Percentiles rank a stretch among this genome's conserved stretches.
Evolutionary conservation across 768 basidiomycete genomes (phyloP).

Genomic region (Termitomyces sp.): DNA sequence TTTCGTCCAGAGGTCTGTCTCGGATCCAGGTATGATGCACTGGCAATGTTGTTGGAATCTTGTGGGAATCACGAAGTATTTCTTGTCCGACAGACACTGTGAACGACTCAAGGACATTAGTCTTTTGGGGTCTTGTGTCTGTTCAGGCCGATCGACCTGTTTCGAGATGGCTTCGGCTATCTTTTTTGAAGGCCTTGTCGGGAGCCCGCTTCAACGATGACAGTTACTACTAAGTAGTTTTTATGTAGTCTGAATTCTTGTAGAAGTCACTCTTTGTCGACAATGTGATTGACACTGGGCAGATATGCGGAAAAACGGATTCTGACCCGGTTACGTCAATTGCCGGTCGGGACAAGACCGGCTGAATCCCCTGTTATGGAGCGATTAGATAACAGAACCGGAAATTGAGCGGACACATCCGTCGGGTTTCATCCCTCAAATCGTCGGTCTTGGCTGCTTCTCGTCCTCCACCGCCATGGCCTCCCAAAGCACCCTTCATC

Average conservation of each 20-base stretch:
- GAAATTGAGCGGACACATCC: slow-evolving; percentile 13
- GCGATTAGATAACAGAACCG: slow-evolving; percentile 4
- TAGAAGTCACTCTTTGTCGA: no score
- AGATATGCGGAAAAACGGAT: neutral
- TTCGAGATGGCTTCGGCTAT: no score
- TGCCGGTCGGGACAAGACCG: neutral
- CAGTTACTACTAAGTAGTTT: no score
- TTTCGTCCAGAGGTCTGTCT: no score
- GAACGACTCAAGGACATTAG: neutral
- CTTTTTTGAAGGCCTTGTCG: no score
- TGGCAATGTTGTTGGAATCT: neutral
- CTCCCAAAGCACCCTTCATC: slow-evolving; percentile 49
- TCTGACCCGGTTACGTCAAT: neutral
- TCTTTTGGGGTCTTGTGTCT: neutral
- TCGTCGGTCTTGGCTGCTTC: slow-evolving; percentile 1
- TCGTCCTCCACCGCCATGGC: slow-evolving; percentile 32
- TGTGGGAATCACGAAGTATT: neutral
- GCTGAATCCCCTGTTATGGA: neutral
- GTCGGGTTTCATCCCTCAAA: slow-evolving; percentile 11
- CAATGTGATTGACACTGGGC: no score
- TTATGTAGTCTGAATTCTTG: no score
- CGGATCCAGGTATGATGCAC: neutral
- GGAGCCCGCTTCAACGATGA: no score
- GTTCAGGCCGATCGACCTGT: no score
- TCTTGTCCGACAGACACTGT: neutral